Evolutionary conservation across 2,329 filamentous ascomycete species (phyloP).

Genomic region (Sporothrix curviconia): DNA sequence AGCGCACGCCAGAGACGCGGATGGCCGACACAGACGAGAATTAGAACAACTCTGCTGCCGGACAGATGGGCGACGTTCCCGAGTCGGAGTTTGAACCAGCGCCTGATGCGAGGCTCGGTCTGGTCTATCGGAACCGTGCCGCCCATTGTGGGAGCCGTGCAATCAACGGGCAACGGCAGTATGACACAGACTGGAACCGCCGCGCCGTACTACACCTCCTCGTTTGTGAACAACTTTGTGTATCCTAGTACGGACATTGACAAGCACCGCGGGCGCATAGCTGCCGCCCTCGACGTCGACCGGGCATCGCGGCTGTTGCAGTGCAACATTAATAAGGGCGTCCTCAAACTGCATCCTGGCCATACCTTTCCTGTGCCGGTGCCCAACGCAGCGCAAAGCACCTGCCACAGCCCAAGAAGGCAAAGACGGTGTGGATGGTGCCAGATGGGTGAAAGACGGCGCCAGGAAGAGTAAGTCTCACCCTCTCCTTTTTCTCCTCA

Average conservation of each 20-base stretch:
- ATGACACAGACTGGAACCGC: constrained; percentile 64
- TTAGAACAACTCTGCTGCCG: constrained; percentile 25
- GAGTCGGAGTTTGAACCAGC: neutral
- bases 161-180: constrained; percentile 58
- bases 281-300: constrained; percentile 75
- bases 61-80: constrained; percentile 7
- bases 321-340: constrained; percentile 32
- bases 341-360: neutral
- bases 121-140: constrained; percentile 72
- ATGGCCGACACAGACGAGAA: constrained; percentile 20
- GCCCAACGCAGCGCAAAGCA: neutral
- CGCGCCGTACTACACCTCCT: constrained; percentile 57
- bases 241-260: constrained; percentile 53
- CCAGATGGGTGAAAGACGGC: constrained; percentile 32
- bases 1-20: constrained; percentile 26
- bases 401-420: neutral
- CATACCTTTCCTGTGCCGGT: too few relatives aligned
- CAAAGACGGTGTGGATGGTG: constrained; percentile 37
- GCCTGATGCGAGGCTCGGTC: constrained; percentile 56
- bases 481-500: too few relatives aligned
- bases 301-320: constrained; percentile 59
- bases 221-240: constrained; percentile 37
- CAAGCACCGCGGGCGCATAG: constrained; percentile 67
- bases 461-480: constrained; percentile 19
- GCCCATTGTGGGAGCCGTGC: constrained; percentile 47